Percentiles rank a stretch among this genome's conserved stretches.
phyloP scores from a whole-genome alignment of 148 eudicot genomes.

The Rhododendron williamsianum region DNA sequence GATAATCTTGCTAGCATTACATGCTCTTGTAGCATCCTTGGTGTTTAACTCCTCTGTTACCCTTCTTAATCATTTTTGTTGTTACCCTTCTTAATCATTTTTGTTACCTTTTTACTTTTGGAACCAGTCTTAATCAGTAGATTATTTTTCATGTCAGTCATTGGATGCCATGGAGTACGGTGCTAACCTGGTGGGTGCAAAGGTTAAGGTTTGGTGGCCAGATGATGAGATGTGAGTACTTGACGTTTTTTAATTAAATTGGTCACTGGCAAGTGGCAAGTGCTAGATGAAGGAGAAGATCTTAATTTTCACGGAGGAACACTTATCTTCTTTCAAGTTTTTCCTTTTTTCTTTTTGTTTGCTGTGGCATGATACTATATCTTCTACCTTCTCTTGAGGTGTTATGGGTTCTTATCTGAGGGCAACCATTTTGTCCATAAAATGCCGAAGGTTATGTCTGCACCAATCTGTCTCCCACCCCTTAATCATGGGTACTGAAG shows the following conservation, averaged over 20 bases:
- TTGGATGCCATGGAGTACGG: constrained; percentile 29
- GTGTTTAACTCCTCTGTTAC: background rate
- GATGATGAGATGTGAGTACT: constrained; percentile 52
- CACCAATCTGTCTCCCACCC: background rate
- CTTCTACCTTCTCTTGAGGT: background rate
- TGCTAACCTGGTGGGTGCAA: constrained; percentile 48
- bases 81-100: background rate
- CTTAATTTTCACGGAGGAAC: background rate
- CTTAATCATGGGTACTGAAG: background rate
- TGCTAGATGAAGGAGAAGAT: background rate
- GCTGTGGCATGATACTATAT: background rate
- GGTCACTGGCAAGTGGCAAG: background rate
- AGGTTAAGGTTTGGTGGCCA: constrained; percentile 83
- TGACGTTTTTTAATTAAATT: background rate
- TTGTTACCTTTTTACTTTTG: background rate
- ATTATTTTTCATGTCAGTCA: constrained; percentile 35
- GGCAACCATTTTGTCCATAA: background rate
- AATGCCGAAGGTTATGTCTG: background rate
- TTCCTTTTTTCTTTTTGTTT: background rate
- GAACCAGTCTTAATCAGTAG: constrained; percentile 5
- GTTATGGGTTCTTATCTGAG: background rate
- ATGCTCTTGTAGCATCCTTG: background rate
- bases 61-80: background rate
- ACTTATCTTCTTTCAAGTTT: background rate
- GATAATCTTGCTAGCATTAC: background rate